These are phyloP conservation scores for Eragrostis nindensis DNA, from an alignment of 176 grass and related monocot genomes.

Conservation along the genomic window DNA sequence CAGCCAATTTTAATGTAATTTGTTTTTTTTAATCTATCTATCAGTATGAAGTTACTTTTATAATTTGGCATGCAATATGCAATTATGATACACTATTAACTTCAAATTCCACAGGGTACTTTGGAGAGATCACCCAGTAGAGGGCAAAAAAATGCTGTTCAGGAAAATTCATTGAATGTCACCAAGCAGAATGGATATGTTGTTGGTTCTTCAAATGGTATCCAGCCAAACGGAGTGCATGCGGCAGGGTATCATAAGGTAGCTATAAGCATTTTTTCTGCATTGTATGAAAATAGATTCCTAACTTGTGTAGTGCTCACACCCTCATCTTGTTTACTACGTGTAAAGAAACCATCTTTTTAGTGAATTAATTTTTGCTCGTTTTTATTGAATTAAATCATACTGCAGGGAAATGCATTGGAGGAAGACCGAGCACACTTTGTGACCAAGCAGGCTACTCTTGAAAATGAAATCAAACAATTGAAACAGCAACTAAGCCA, in stretches of 20 bases:
- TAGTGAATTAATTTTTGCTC: neutral
- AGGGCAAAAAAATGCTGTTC: constrained; percentile 53
- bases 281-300: neutral
- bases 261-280: constrained; percentile 8
- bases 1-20: constrained; percentile 63
- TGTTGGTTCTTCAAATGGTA: constrained; percentile 56
- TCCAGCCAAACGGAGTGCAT: constrained; percentile 55
- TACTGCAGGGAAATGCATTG: constrained; percentile 62
- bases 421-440: constrained; percentile 55
- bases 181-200: constrained; percentile 52
- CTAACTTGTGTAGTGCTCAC: neutral
- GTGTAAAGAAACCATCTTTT: neutral
- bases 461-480: constrained; percentile 84
- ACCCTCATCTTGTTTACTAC: neutral
- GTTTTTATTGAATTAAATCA: constrained; percentile 48
- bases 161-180: constrained; percentile 53
- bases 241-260: constrained; percentile 46
- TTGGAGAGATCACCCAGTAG: constrained; percentile 51
- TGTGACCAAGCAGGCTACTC: constrained; percentile 45
- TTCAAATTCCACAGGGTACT: constrained; percentile 44
- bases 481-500: constrained; percentile 64
- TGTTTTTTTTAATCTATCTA: constrained; percentile 21
- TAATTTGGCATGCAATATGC: constrained; percentile 6
- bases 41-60: constrained; percentile 14
- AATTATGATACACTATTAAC: constrained; percentile 12